A percentile compares a stretch with the other conserved stretches of the same genome.
phyloP scores from a whole-genome alignment of 352 stramenopile species.

The Peronosclerospora sorghi region DNA sequence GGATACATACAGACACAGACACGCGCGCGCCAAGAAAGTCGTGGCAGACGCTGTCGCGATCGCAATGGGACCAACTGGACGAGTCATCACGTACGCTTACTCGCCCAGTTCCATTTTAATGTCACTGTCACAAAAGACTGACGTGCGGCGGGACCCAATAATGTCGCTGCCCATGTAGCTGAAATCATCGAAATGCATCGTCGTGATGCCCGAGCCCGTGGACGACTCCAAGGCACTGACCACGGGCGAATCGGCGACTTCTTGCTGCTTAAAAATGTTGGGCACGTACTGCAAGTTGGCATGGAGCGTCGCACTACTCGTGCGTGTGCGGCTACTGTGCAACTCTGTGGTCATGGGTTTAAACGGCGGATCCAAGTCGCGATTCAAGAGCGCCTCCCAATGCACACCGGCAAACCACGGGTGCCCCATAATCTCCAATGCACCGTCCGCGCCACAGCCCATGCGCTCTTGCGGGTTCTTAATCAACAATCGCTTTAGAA shows the following conservation, averaged over 20 bases:
- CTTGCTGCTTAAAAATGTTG: slow-evolving; percentile 72
- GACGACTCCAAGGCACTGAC: slow-evolving; percentile 34
- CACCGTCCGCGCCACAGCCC: slow-evolving; percentile 46
- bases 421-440: slow-evolving; percentile 75
- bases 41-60: no score
- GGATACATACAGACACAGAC: no score
- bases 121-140: slow-evolving; percentile 74
- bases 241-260: slow-evolving; percentile 71
- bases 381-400: slow-evolving; percentile 64
- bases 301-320: slow-evolving; percentile 39
- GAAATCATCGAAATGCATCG: slow-evolving; percentile 84
- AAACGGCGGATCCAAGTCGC: slow-evolving; percentile 59
- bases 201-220: slow-evolving; percentile 40
- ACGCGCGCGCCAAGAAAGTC: no score
- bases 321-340: slow-evolving; percentile 23
- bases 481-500: slow-evolving; percentile 53
- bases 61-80: no score
- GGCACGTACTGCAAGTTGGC: slow-evolving; percentile 70
- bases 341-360: slow-evolving; percentile 35
- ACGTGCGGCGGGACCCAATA: slow-evolving; percentile 71
- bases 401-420: slow-evolving; percentile 69
- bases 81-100: no score
- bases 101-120: slow-evolving; percentile 78
- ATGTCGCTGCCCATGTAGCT: slow-evolving; percentile 84
- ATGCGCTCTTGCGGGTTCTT: slow-evolving; percentile 62